These are phyloP conservation scores for Pleurostoma richardsiae DNA, from an alignment of 2,329 filamentous ascomycete species.

Conservation along the genomic window DNA sequence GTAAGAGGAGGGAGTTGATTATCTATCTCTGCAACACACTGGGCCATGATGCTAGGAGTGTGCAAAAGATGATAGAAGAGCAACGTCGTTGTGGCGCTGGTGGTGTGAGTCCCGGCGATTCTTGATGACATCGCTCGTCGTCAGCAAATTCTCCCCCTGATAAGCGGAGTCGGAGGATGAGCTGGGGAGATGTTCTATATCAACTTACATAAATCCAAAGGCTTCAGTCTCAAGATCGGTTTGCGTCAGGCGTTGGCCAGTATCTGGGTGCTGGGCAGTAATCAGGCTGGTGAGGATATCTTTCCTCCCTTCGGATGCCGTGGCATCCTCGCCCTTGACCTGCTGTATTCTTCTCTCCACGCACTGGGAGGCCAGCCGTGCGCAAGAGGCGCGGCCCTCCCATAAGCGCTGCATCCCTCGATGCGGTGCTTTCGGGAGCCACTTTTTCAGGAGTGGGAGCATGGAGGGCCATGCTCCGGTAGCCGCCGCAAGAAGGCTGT, in stretches of 20 bases:
- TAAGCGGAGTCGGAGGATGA: too few relatives aligned
- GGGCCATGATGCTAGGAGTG: constrained; percentile 14
- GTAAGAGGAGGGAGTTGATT: constrained; percentile 2
- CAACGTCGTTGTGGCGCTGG: constrained; percentile 19
- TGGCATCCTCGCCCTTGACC: constrained; percentile 1
- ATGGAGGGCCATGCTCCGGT: constrained; percentile 21
- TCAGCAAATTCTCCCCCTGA: too few relatives aligned
- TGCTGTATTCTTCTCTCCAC: constrained; percentile 9
- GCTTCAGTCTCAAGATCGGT: constrained; percentile 26
- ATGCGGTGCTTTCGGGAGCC: constrained; percentile 15
- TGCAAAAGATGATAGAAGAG: constrained; percentile 25
- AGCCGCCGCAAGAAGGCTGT: constrained; percentile 21
- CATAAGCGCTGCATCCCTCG: constrained; percentile 13
- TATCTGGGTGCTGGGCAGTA: constrained; percentile 26
- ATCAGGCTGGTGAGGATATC: constrained; percentile 29
- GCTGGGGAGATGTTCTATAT: too few relatives aligned
- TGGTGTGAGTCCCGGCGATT: constrained; percentile 26
- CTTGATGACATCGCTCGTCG: constrained; percentile 5
- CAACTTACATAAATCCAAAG: constrained; percentile 27
- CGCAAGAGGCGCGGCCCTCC: constrained; percentile 13
- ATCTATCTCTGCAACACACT: constrained; percentile 15
- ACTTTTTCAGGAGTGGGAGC: constrained; percentile 16
- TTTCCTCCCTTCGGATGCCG: constrained; percentile 13
- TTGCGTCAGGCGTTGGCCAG: constrained; percentile 19
- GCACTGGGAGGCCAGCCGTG: constrained; percentile 11